Conservation (phyloP, 805 yeast genomes). For the Ogataea dorogensis region DNA sequence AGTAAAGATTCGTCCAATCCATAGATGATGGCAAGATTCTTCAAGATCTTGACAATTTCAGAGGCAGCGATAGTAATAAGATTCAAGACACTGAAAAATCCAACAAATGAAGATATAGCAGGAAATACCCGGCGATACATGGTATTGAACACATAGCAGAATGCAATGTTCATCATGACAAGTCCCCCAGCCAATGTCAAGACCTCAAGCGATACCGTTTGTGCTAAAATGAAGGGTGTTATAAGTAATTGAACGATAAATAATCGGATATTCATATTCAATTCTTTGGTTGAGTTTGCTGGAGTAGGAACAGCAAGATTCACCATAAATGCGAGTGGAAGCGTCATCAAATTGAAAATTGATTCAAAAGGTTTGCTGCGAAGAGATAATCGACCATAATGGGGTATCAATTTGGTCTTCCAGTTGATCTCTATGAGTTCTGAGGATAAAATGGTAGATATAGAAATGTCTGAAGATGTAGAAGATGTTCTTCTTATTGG, state of each 20-base stretch:
- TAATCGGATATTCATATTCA: constrained; percentile 21
- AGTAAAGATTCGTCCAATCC: constrained; percentile 45
- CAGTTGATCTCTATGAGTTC: constrained; percentile 10
- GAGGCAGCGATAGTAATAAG: constrained; percentile 32
- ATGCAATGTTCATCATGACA: constrained; percentile 2
- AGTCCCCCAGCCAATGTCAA: constrained; percentile 3
- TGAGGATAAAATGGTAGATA: constrained; percentile 15
- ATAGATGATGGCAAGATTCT: constrained; percentile 45
- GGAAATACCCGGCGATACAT: constrained; percentile 21
- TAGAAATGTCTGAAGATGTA: constrained; percentile 11
- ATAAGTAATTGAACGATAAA: constrained; percentile 32
- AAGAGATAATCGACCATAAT: constrained; percentile 9
- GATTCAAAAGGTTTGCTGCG: constrained; percentile 23
- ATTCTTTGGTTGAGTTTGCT: constrained; percentile 19
- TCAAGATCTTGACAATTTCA: constrained; percentile 33
- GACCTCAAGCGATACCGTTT: background rate
- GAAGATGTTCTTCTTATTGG: constrained; percentile 11
- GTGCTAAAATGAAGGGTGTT: constrained; percentile 17
- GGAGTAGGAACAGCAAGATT: constrained; percentile 32
- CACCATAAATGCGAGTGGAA: constrained; percentile 27
- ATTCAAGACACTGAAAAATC: constrained; percentile 30
- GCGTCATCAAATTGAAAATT: constrained; percentile 21
- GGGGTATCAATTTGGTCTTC: constrained; percentile 18
- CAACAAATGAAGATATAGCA: constrained; percentile 26
- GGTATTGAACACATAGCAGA: background rate